Percentiles rank a stretch among this genome's conserved stretches.
phyloP scores from a whole-genome alignment of 352 stramenopile genomes.

The Phytophthora hibernalis region DNA sequence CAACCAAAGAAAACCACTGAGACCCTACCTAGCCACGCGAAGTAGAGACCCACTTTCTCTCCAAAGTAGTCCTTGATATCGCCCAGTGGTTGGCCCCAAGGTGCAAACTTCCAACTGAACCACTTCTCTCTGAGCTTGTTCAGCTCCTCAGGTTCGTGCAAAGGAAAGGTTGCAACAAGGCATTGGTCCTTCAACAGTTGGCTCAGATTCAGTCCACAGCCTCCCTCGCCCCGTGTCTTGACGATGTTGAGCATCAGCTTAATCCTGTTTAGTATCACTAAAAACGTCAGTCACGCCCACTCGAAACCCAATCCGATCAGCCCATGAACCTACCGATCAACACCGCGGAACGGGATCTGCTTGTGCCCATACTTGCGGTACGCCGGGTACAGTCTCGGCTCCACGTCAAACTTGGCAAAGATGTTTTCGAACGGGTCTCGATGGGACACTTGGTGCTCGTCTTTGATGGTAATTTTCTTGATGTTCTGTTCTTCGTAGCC shows the following conservation, averaged over 20 bases:
- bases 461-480: slow-evolving; percentile 67
- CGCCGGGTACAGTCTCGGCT: slow-evolving; percentile 58
- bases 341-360: slow-evolving; percentile 75
- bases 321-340: slow-evolving; percentile 54
- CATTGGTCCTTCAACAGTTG: slow-evolving; percentile 62
- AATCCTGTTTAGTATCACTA: slow-evolving; percentile 45
- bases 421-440: slow-evolving; percentile 75
- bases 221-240: slow-evolving; percentile 62
- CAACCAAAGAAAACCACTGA: not conserved
- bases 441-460: slow-evolving; percentile 53
- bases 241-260: slow-evolving; percentile 82
- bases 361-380: slow-evolving; percentile 80
- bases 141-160: slow-evolving; percentile 68
- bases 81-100: slow-evolving; percentile 62
- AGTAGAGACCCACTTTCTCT: slow-evolving; percentile 97
- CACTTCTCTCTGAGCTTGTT: slow-evolving; percentile 56
- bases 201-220: slow-evolving; percentile 65
- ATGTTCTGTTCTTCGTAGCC: slow-evolving; percentile 71
- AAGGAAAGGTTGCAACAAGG: slow-evolving; percentile 63
- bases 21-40: slow-evolving; percentile 92
- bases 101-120: slow-evolving; percentile 69
- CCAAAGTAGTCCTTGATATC: slow-evolving; percentile 88
- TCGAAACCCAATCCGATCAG: not conserved
- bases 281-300: not conserved
- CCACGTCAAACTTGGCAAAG: slow-evolving; percentile 82